Evolutionary conservation across 176 grass and related monocot genomes (phyloP).

Genomic region (Carex littledalei): DNA sequence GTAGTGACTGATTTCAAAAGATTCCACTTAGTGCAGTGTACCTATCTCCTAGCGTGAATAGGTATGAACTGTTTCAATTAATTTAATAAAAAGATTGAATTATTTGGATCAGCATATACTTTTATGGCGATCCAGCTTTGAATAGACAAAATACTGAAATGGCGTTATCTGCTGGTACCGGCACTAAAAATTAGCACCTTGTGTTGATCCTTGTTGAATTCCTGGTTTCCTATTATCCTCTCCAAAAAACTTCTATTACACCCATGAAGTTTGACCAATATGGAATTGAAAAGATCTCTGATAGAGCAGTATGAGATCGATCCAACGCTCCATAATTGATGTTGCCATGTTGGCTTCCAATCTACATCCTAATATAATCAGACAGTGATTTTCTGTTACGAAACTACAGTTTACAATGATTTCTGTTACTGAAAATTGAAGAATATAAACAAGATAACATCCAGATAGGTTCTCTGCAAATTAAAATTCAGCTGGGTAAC

Average conservation of each 20-base stretch:
- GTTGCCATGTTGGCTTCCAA: too few species aligned
- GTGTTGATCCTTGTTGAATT: neutral
- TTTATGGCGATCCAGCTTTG: neutral
- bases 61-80: neutral
- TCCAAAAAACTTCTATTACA: neutral
- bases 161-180: neutral
- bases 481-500: too few species aligned
- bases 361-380: too few species aligned
- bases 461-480: neutral
- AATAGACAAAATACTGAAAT: neutral
- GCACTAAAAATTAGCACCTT: neutral
- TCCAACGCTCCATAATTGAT: too few species aligned
- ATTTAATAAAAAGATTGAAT: neutral
- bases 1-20: conserved; percentile 1
- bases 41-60: neutral
- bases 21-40: neutral
- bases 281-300: neutral
- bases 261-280: neutral
- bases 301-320: too few species aligned
- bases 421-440: neutral
- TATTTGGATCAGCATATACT: neutral
- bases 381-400: too few species aligned
- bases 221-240: neutral
- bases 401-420: neutral
- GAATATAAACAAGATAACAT: neutral